Evolutionary conservation across 805 yeast species (phyloP), one percentile per base, ranked within the genome.

Genomic region (Lipomyces sp.): DNA sequence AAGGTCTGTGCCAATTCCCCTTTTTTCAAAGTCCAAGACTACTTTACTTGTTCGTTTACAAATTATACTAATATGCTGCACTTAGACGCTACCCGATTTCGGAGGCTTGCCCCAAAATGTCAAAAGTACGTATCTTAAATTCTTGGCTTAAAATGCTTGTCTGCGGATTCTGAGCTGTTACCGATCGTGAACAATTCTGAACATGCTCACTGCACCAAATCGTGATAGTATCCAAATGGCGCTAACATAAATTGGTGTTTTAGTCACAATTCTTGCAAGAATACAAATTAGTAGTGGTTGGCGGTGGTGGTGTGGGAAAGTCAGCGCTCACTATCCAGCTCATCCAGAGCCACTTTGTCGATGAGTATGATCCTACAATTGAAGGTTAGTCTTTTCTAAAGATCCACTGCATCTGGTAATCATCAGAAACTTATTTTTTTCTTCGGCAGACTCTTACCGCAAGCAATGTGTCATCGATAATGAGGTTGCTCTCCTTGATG

Each of bases 251-350:
- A n/a, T 11, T 42, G 48, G 15, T 24, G 24, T 7, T 35, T 29
- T 39, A 67, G 71, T 35, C 69, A n/a, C 79, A 59, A 70, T 79
- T 67, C 59, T 90, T 42, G 88, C 90, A 34, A 87, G 89, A 59
- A 78, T 94, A 88, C 77, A 92, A 96, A 77, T 80, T 95, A 66
- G 99, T 95, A 3, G 98, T 94, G 56, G 97, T 94, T 64, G 99
- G 98, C 64, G 98, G 98, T 51, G 98, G 98, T 76, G 98, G 97
- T 80, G 99, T 95, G 64, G 99, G 99, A 80, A 95, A 95, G 78
- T 89, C 96, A 32, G 98, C 99, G 4, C 81, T 95, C 70, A 95
- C 99, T 34, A 95, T 95, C 71, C 97, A 95, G 78, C 84, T 95
- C 75, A 92, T 95, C 63, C 98, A 94, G 78, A 86, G 92, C 45